Evolutionary conservation across 805 yeast genomes (phyloP).

Genomic region (Spathaspora girioi): DNA sequence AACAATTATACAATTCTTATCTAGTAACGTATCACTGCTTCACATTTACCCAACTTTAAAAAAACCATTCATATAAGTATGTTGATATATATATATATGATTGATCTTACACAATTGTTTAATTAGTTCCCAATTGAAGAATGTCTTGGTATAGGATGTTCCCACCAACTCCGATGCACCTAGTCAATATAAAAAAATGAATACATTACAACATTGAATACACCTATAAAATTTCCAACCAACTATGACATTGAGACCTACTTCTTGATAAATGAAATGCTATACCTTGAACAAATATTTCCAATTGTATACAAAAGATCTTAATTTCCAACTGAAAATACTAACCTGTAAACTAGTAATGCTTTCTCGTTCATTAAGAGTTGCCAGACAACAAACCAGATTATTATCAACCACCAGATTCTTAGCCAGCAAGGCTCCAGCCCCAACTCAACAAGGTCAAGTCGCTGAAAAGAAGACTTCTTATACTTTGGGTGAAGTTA

Average conservation of each 20-base stretch:
- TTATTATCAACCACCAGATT: slow-evolving; percentile 33
- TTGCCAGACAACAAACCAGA: slow-evolving; percentile 28
- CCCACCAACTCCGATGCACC: background rate
- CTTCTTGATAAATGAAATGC: background rate
- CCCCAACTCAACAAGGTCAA: slow-evolving; percentile 11
- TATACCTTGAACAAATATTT: background rate
- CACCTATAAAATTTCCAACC: background rate
- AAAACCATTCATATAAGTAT: background rate
- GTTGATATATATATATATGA: background rate
- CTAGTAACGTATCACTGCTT: background rate
- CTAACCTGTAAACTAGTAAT: slow-evolving; percentile 8
- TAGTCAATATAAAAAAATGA: background rate
- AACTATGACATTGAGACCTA: background rate
- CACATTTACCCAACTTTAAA: background rate
- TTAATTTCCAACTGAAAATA: background rate
- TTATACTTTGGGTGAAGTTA: slow-evolving; percentile 67
- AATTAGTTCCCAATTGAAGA: background rate
- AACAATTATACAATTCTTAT: background rate
- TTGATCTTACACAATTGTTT: background rate
- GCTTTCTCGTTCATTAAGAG: slow-evolving; percentile 40
- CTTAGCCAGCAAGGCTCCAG: slow-evolving; percentile 10
- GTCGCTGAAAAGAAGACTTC: slow-evolving; percentile 58
- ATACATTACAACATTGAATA: background rate
- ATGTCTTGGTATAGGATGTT: background rate
- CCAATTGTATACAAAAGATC: background rate